phyloP scores from a whole-genome alignment of 1,139 yeast genomes.

The Suhomyces anneliseae region DNA sequence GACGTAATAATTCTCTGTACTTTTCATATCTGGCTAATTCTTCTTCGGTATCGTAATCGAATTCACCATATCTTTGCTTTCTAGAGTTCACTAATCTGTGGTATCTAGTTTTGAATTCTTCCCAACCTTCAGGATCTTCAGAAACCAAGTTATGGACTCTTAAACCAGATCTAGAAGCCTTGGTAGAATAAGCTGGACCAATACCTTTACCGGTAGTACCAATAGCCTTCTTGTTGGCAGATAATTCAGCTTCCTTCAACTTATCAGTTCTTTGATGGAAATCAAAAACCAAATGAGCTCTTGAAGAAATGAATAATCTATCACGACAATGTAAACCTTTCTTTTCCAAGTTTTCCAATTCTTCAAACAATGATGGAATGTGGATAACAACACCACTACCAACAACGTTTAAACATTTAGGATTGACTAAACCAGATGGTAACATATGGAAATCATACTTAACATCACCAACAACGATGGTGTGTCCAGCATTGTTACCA shows the following conservation, averaged over 20 bases:
- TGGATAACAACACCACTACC: constrained; percentile 98
- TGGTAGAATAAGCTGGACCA: constrained; percentile 97
- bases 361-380: constrained; percentile 88
- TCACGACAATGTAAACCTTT: constrained; percentile 81
- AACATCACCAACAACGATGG: constrained; percentile 84
- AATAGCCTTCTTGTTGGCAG: constrained; percentile 79
- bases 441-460: constrained; percentile 98
- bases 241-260: constrained; percentile 88
- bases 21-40: constrained; percentile 77
- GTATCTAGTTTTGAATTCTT: constrained; percentile 78
- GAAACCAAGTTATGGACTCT: constrained; percentile 95
- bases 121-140: constrained; percentile 91
- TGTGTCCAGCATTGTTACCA: constrained; percentile 99
- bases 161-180: constrained; percentile 94
- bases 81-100: constrained; percentile 77
- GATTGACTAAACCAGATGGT: constrained; percentile 95
- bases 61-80: constrained; percentile 87
- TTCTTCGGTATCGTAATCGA: constrained; percentile 80
- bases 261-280: constrained; percentile 97
- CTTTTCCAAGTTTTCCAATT: constrained; percentile 73
- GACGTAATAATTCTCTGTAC: constrained; percentile 72
- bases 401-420: constrained; percentile 81
- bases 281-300: constrained; percentile 96
- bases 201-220: constrained; percentile 99
- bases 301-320: constrained; percentile 82